Base-by-base conservation (phyloP, 768 basidiomycete species). In the Podaxis sp. region DNA sequence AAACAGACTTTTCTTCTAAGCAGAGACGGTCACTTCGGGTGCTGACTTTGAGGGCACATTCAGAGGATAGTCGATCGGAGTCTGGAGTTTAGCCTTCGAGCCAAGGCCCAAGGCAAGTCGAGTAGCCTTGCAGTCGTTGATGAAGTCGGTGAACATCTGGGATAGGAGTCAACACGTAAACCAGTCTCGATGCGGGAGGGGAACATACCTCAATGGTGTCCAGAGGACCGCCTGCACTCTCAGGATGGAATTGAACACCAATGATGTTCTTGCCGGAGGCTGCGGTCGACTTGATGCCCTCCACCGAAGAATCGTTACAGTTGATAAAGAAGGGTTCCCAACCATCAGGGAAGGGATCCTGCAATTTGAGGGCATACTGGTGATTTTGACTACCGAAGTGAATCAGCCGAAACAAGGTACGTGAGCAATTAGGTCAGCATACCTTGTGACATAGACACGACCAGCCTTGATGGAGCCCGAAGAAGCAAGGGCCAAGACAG, bases 291-390 rank as follows among this genome's bases (percentile, higher is more conserved):
- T 95, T 98, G 83, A 99, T 97, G 42, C 97, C 97, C 73, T 99
- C 97, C 15, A 99, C 95, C 0, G 95, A 97, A 15, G 96, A 98
- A 77, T 99, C 96, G 71, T 98, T 99, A 78, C 95, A 97, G 78
- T 98, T 99, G 80, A 99, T 96, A 82, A 99, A 99, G 85, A 96
- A 99, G 0, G 96, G 96, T 68, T 96, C 95, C 95, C 95, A 99
- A 17, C 95, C 97, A 63, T 83, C 79, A 28, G 97, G 97, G 92
- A 98, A 97, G 3, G 95, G 92, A 71, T 99, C 96, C 65, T 90
- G 88, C 57, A 99, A 78, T 72, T 87, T 90, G 63, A 99, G 81
- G n/a, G 97, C 97, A 75, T 99, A 99, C 69, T 99, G 97, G 73
- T 97, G 95, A 76, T 99, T 98, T 89, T 95, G 93, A 68, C 93